phyloP scores from a whole-genome alignment of 176 grass and related monocot species.

The Oryza officinalis region DNA sequence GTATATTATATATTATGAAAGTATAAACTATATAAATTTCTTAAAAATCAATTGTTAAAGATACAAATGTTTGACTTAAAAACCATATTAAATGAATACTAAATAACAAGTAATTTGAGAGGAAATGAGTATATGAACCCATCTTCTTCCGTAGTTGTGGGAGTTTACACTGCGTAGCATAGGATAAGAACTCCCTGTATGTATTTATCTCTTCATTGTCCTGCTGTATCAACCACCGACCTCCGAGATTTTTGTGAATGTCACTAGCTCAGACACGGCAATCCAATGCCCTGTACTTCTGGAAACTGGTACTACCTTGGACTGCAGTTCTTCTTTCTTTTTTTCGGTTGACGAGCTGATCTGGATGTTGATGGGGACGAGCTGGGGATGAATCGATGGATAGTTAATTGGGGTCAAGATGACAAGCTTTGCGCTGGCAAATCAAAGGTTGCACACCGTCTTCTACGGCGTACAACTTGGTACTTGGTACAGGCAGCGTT shows the following conservation, averaged over 20 bases:
- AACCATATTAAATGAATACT: too few species aligned
- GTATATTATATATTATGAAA: too few species aligned
- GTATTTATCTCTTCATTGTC: background rate
- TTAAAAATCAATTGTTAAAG: too few species aligned
- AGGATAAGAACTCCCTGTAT: background rate
- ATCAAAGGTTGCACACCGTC: background rate
- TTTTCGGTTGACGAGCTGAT: background rate
- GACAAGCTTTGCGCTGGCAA: background rate
- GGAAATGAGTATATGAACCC: too few species aligned
- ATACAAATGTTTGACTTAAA: too few species aligned
- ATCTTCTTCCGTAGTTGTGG: background rate
- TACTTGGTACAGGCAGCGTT: background rate
- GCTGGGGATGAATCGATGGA: background rate
- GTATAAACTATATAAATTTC: too few species aligned
- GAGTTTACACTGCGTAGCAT: background rate
- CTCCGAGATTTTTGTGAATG: background rate
- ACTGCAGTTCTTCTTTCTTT: background rate
- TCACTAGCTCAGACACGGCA: background rate
- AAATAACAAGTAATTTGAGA: too few species aligned
- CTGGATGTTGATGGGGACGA: background rate
- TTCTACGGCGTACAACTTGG: background rate
- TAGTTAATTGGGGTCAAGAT: background rate
- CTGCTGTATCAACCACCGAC: background rate
- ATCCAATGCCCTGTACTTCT: background rate
- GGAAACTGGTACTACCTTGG: background rate